Conservation (phyloP, 768 basidiomycete genomes). For the Infundibulicybe gibba region DNA sequence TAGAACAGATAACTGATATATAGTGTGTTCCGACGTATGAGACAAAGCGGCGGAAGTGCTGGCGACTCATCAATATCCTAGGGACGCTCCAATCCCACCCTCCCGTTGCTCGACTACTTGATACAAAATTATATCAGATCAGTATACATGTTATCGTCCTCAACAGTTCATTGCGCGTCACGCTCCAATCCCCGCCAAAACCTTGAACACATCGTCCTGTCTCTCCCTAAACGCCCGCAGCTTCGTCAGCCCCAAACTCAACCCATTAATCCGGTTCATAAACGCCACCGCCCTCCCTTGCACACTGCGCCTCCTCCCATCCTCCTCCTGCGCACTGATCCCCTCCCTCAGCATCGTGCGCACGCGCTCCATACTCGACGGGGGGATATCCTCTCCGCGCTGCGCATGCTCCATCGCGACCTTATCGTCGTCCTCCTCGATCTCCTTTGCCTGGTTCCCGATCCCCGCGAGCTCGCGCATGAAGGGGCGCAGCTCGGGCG, state of each 20-base stretch:
- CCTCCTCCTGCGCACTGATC: conserved; percentile 37
- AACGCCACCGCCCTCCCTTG: conserved; percentile 69
- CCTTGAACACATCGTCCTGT: conserved; percentile 67
- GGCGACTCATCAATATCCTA: too few relatives aligned
- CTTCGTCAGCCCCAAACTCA: conserved; percentile 68
- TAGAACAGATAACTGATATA: too few relatives aligned
- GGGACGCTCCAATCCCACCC: too few relatives aligned
- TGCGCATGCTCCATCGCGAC: conserved; percentile 40
- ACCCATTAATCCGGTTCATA: conserved; percentile 71
- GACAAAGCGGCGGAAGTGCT: too few relatives aligned
- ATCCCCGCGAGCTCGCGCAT: conserved; percentile 63
- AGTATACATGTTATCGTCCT: too few relatives aligned
- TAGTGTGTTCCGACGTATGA: too few relatives aligned
- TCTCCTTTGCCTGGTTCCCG: conserved; percentile 41
- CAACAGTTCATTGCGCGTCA: conserved; percentile 1
- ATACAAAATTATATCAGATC: too few relatives aligned
- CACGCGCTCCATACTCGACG: conserved; percentile 58
- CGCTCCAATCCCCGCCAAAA: conserved; percentile 48
- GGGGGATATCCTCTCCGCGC: conserved; percentile 28
- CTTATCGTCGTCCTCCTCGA: conserved; percentile 53
- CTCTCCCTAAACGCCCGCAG: conserved; percentile 70
- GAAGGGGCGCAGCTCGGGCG: conserved; percentile 58
- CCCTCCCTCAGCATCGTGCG: conserved; percentile 54
- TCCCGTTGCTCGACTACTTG: too few relatives aligned
- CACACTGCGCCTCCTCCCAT: conserved; percentile 42